Evolutionary conservation across 352 stramenopile species (phyloP).

Genomic region (Phytophthora pini): DNA sequence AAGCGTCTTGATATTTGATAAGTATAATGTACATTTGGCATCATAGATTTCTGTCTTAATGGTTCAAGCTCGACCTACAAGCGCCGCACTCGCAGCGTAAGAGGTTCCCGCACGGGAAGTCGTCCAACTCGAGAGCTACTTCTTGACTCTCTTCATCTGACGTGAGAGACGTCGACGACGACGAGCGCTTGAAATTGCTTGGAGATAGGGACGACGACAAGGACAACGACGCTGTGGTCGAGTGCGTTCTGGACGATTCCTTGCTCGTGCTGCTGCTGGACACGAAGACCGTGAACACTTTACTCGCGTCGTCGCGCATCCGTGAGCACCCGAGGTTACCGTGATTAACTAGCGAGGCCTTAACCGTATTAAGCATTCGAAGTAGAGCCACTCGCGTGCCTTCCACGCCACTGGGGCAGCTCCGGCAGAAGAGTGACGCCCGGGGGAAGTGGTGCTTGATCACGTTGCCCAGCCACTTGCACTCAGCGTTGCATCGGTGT

Average conservation of each 20-base stretch:
- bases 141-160: conserved; percentile 38
- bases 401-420: conserved; percentile 35
- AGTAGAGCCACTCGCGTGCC: conserved; percentile 34
- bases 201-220: conserved; percentile 21
- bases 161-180: conserved; percentile 22
- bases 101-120: conserved; percentile 29
- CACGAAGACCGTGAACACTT: conserved; percentile 38
- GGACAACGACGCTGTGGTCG: conserved; percentile 15
- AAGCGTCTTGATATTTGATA: conserved; percentile 14
- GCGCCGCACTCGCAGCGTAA: conserved; percentile 24
- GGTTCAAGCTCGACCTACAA: conserved; percentile 19
- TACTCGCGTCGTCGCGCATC: conserved; percentile 39
- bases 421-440: conserved; percentile 39
- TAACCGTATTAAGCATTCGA: conserved; percentile 43
- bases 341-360: conserved; percentile 43
- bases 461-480: conserved; percentile 63
- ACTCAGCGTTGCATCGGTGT: conserved; percentile 64
- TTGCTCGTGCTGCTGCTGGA: conserved; percentile 16
- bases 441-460: conserved; percentile 64
- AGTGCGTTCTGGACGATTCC: conserved; percentile 5
- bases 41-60: conserved; percentile 7
- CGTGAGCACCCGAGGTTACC: conserved; percentile 40
- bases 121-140: conserved; percentile 20
- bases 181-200: conserved; percentile 21
- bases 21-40: conserved; percentile 23